Evolutionary conservation across 345 rosid genomes (phyloP), one percentile per base, ranked within the genome.

Genomic region (Eutrema japonicum): DNA sequence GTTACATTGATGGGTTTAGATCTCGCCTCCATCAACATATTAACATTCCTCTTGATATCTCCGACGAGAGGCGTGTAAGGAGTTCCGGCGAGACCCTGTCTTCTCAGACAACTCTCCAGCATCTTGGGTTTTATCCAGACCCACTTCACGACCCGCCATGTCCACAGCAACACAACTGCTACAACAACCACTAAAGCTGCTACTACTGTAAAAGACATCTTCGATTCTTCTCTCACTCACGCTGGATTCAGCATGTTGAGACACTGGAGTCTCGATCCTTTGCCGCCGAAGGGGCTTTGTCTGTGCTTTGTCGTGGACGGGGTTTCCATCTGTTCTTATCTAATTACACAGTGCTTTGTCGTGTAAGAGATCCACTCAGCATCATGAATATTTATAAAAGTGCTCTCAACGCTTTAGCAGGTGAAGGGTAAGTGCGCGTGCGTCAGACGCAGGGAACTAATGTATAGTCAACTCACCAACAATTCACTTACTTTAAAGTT

Each of bases 41-140:
- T 22, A 35, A 58, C 55, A 2, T 48, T 74, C 35, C 71, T 80
- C 70, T 71, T 80, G 10, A 70, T 38, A 75, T 86, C 90, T 68
- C 88, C 89, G 41, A 61, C 51, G 13, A 77, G 14, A 46, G 79
- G 64, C 32, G 69, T 61, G 59, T 82, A 85, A 2, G 82, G 74
- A 30, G 81, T 80, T 67, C 85, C 88, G 6, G 42, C 9, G 46
- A 88, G 74, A 30, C 89, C 90, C 38, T 82, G 86, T 47, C 66
- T 47, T 77, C 73, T 82, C 29, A 88, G 67, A 48, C 9, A 49
- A 66, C 53, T 81, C 79, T 84, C 90, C 1, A 86, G 76, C 70
- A 40, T 79, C 82, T 60, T 83, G 0, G 89, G 93, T 71, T 53
- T 74, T 37, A 88, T 65, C 89, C 86, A 84, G 2, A 82, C 72